Conservation (phyloP, 257 asterid species). For the Henckelia pumila region DNA sequence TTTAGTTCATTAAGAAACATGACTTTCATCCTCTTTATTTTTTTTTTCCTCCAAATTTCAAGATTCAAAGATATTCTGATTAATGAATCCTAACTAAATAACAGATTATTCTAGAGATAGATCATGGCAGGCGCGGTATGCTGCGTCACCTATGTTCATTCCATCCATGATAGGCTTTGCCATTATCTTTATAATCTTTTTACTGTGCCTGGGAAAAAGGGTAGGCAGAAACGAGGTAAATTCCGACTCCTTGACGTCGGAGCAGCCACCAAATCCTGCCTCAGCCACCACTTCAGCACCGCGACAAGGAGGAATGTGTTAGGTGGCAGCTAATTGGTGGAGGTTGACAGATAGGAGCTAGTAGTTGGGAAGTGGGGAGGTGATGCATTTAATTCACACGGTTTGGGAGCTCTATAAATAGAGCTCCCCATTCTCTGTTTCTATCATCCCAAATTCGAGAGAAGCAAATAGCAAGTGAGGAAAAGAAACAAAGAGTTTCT, state of each 20-base stretch:
- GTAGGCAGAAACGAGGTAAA: background rate
- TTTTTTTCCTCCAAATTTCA: too few relatives aligned
- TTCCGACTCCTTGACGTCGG: background rate
- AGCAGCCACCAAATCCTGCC: constrained; percentile 2
- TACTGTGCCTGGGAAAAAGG: constrained; percentile 8
- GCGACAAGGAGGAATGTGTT: background rate
- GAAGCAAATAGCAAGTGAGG: too few relatives aligned
- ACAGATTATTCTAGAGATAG: constrained; percentile 11
- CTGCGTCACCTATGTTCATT: constrained; percentile 1
- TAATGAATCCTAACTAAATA: background rate
- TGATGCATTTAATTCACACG: too few relatives aligned
- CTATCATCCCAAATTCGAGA: too few relatives aligned
- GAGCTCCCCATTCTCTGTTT: too few relatives aligned
- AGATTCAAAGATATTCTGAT: background rate
- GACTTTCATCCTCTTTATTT: background rate
- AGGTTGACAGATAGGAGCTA: too few relatives aligned
- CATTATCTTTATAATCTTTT: constrained; percentile 8
- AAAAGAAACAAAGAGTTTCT: too few relatives aligned
- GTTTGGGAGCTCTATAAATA: too few relatives aligned
- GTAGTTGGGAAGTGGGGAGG: too few relatives aligned
- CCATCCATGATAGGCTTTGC: constrained; percentile 21
- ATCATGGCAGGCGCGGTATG: constrained; percentile 12
- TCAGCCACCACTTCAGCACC: background rate
- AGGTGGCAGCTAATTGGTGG: too few relatives aligned
- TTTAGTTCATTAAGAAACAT: too few relatives aligned